phyloP scores from a whole-genome alignment of 2,329 filamentous ascomycete genomes.

The Fusarium xyrophilum region DNA sequence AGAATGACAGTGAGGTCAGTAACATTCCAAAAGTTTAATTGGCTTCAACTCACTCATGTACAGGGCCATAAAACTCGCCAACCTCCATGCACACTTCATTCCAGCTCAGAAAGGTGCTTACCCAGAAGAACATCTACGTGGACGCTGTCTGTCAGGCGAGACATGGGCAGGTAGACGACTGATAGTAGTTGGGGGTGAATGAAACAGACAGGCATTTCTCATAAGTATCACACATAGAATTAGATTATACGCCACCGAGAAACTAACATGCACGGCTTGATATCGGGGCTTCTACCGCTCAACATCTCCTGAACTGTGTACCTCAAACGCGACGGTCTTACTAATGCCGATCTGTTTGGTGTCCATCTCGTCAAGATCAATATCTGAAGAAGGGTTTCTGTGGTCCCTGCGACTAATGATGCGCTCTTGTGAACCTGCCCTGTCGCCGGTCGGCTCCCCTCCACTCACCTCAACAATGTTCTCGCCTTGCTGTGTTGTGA shows the following conservation, averaged over 20 bases:
- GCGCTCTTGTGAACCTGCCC: constrained; percentile 34
- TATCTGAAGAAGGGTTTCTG: constrained; percentile 30
- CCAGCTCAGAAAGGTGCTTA: not conserved
- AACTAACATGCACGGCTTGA: not conserved
- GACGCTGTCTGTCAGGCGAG: not conserved
- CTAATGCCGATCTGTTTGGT: constrained; percentile 33
- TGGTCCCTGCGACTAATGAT: constrained; percentile 31
- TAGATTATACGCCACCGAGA: not conserved
- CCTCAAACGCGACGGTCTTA: constrained; percentile 36
- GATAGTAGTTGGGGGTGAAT: not conserved
- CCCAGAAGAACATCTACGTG: not conserved
- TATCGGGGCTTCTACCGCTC: not conserved
- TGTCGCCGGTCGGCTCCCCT: constrained; percentile 8
- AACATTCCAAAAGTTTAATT: rapidly evolving
- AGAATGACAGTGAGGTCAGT: not conserved
- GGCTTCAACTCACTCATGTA: not conserved
- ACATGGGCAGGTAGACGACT: not conserved
- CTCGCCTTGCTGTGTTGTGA: constrained; percentile 34
- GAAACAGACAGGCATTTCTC: not conserved
- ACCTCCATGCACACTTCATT: not conserved
- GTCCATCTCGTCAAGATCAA: constrained; percentile 39
- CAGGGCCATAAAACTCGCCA: not conserved
- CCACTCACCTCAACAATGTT: constrained; percentile 36
- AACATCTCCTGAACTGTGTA: constrained; percentile 19
- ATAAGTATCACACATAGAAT: not conserved